Conservation (phyloP, 1,139 yeast genomes). For the Eremothecium sinecaudum region DNA sequence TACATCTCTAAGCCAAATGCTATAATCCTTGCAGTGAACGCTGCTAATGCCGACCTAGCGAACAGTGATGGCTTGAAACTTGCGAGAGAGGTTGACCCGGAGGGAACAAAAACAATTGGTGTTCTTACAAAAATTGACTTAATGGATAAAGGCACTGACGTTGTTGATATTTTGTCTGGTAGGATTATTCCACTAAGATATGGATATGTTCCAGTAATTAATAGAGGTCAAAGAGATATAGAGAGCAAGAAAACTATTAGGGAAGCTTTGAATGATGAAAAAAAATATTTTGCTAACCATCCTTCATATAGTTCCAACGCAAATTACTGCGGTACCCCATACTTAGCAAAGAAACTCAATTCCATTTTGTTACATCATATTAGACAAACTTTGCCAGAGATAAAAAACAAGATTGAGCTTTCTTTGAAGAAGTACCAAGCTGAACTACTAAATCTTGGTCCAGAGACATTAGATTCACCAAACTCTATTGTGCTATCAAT, state of each 20-base stretch:
- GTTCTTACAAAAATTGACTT: slow-evolving; percentile 93
- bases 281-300: slow-evolving; percentile 63
- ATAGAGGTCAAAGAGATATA: slow-evolving; percentile 95
- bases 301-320: slow-evolving; percentile 78
- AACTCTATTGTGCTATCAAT: slow-evolving; percentile 81
- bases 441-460: slow-evolving; percentile 70
- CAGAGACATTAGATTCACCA: slow-evolving; percentile 81
- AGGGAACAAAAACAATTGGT: slow-evolving; percentile 92
- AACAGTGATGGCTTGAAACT: slow-evolving; percentile 93
- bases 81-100: slow-evolving; percentile 97
- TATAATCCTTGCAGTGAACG: slow-evolving; percentile 87
- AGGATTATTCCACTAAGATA: slow-evolving; percentile 90
- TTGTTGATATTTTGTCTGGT: slow-evolving; percentile 91
- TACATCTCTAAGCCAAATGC: slow-evolving; percentile 95
- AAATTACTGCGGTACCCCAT: slow-evolving; percentile 91
- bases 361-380: slow-evolving; percentile 86
- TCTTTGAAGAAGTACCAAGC: slow-evolving; percentile 72
- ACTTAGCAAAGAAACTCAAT: slow-evolving; percentile 85
- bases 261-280: slow-evolving; percentile 78
- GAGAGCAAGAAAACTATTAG: slow-evolving; percentile 79
- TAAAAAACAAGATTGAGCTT: slow-evolving; percentile 80
- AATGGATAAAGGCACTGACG: slow-evolving; percentile 99
- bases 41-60: slow-evolving; percentile 96
- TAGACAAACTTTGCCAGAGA: slow-evolving; percentile 88
- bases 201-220: slow-evolving; percentile 95